Evolutionary conservation across 177 flowering plant genomes (phyloP).

Genomic region (Vitis hybrid): DNA sequence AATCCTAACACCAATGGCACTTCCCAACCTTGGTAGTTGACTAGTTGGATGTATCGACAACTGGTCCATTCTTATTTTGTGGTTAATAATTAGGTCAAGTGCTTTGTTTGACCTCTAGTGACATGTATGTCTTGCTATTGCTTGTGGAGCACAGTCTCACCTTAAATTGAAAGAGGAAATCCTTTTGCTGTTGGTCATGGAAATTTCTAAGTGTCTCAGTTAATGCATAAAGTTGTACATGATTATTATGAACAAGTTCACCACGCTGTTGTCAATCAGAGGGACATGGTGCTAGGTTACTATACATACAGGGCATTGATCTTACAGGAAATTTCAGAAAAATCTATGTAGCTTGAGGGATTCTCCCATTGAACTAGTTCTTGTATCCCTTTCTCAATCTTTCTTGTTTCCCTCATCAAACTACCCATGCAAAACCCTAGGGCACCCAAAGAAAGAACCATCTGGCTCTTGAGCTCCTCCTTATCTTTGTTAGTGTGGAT

Average conservation of each 20-base stretch:
- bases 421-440: slow-evolving; percentile 62
- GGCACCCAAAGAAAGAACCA: slow-evolving; percentile 40
- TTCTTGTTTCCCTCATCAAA: slow-evolving; percentile 48
- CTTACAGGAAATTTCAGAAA: slow-evolving; percentile 43
- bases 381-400: slow-evolving; percentile 49
- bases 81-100: too few relatives aligned
- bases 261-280: too few relatives aligned
- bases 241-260: background rate
- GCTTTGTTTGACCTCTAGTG: too few relatives aligned
- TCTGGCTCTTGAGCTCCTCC: slow-evolving; percentile 36
- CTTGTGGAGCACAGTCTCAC: too few relatives aligned
- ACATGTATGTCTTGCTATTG: too few relatives aligned
- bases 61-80: too few relatives aligned
- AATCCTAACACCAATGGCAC: too few relatives aligned
- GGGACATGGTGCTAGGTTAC: background rate
- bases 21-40: too few relatives aligned
- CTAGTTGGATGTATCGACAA: too few relatives aligned
- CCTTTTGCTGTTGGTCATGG: too few relatives aligned
- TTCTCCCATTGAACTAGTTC: slow-evolving; percentile 65
- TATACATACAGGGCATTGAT: slow-evolving; percentile 12
- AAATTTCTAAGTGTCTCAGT: too few relatives aligned
- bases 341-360: slow-evolving; percentile 39
- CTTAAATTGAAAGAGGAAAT: too few relatives aligned
- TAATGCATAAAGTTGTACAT: background rate
- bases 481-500: slow-evolving; percentile 19